Evolutionary conservation across 176 grass and related monocot genomes (phyloP).

Genomic region (Themeda triandra): DNA sequence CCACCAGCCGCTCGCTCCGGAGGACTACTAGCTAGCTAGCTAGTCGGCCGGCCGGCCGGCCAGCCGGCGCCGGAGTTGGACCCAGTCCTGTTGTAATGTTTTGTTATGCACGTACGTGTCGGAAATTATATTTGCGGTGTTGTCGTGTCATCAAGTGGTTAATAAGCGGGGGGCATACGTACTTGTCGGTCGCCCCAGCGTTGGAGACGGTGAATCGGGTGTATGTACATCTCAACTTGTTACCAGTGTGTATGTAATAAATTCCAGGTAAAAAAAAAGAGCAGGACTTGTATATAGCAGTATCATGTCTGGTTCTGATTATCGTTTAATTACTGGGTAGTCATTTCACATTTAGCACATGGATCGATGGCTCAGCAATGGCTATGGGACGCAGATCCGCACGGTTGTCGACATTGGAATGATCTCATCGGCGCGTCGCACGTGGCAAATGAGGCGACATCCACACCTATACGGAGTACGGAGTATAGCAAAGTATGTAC

Average conservation of each 20-base stretch:
- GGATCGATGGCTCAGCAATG: too few species aligned
- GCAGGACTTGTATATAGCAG: not conserved
- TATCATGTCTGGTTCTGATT: not conserved
- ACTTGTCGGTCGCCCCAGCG: not conserved
- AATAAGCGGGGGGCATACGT: slow-evolving; percentile 30
- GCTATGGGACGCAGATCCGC: too few species aligned
- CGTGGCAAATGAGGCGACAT: too few species aligned
- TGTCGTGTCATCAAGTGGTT: not conserved
- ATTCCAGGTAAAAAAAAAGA: not conserved
- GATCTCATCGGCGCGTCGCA: too few species aligned
- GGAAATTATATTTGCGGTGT: not conserved
- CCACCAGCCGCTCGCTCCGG: slow-evolving; percentile 86
- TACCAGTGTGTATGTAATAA: not conserved
- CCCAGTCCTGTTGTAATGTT: not conserved
- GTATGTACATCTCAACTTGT: not conserved
- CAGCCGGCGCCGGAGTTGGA: too few species aligned
- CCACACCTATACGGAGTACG: too few species aligned
- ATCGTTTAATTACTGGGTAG: too few species aligned
- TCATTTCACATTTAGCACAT: too few species aligned
- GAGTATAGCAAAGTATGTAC: too few species aligned
- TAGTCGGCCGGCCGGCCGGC: too few species aligned
- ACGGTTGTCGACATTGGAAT: too few species aligned
- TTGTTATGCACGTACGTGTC: not conserved
- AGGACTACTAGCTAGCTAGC: slow-evolving; percentile 60
- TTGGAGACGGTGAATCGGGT: not conserved